Percentiles rank a stretch among this genome's conserved stretches.
phyloP scores from a whole-genome alignment of 1,139 yeast genomes.

The Diutina sp. region DNA sequence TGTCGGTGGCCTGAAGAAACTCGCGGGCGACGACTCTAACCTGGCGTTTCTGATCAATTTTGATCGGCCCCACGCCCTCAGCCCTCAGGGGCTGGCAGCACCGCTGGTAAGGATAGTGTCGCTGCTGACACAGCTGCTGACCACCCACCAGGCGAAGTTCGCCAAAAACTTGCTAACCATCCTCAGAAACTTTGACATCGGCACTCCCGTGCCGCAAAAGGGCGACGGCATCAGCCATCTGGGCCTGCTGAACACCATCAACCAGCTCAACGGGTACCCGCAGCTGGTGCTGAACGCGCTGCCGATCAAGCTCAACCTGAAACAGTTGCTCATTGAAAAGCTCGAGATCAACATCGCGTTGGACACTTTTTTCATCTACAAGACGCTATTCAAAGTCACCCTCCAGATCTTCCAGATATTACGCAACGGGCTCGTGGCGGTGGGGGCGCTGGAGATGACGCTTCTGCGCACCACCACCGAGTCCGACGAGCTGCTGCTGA shows the following conservation, averaged over 20 bases:
- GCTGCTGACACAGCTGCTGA: conserved; percentile 5
- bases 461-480: background rate
- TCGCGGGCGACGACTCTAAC: background rate
- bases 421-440: background rate
- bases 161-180: conserved; percentile 20
- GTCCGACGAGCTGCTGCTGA: conserved; percentile 15
- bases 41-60: background rate
- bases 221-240: conserved; percentile 7
- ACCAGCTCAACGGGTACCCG: conserved; percentile 1
- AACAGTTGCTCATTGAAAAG: conserved; percentile 32
- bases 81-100: background rate
- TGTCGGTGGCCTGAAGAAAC: background rate
- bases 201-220: conserved; percentile 7
- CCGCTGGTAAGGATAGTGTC: conserved; percentile 7
- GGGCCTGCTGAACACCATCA: conserved; percentile 5
- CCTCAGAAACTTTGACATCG: conserved; percentile 31
- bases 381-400: conserved; percentile 21
- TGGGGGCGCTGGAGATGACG: conserved; percentile 3
- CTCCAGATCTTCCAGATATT: conserved; percentile 16
- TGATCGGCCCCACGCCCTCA: conserved; percentile 4
- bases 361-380: conserved; percentile 28
- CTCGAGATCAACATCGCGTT: conserved; percentile 30
- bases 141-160: conserved; percentile 23
- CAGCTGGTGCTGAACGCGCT: conserved; percentile 9
- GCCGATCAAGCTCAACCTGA: conserved; percentile 29